These are phyloP conservation scores for Populus deltoides DNA, from an alignment of 345 rosid species.

Conservation along the genomic window DNA sequence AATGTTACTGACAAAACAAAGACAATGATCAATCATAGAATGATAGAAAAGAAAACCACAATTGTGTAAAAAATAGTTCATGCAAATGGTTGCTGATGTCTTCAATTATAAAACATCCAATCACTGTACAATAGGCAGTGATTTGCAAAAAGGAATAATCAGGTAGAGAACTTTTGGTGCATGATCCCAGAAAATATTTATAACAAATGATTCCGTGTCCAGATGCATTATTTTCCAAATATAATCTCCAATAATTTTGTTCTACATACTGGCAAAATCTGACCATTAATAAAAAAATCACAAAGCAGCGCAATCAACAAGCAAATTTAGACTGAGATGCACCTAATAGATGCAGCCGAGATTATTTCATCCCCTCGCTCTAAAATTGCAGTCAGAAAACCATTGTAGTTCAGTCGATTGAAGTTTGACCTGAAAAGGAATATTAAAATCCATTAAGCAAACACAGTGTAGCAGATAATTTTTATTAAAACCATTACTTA, in stretches of 20 bases:
- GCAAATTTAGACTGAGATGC: conserved; percentile 7
- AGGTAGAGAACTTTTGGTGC: neutral
- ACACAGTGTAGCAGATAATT: no score
- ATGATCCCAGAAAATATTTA: neutral
- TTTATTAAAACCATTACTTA: neutral
- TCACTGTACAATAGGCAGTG: neutral
- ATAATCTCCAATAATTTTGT: neutral
- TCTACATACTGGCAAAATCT: neutral
- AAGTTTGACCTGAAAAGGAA: conserved; percentile 72
- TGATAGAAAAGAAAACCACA: neutral
- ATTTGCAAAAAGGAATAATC: neutral
- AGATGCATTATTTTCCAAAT: conserved; percentile 5
- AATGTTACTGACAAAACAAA: neutral
- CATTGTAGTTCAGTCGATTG: conserved; percentile 66
- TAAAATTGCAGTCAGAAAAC: conserved; percentile 69
- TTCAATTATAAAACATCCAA: neutral
- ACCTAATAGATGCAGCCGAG: conserved; percentile 90
- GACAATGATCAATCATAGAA: neutral
- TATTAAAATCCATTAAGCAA: neutral
- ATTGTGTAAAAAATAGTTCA: neutral
- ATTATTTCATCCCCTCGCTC: conserved; percentile 87
- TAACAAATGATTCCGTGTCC: neutral
- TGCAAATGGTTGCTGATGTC: neutral
- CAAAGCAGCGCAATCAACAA: neutral
- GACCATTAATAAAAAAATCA: neutral